Percentiles rank a stretch among this genome's conserved stretches.
Conservation (phyloP, 2,329 filamentous ascomycete genomes). For the Neonectria punicea region DNA sequence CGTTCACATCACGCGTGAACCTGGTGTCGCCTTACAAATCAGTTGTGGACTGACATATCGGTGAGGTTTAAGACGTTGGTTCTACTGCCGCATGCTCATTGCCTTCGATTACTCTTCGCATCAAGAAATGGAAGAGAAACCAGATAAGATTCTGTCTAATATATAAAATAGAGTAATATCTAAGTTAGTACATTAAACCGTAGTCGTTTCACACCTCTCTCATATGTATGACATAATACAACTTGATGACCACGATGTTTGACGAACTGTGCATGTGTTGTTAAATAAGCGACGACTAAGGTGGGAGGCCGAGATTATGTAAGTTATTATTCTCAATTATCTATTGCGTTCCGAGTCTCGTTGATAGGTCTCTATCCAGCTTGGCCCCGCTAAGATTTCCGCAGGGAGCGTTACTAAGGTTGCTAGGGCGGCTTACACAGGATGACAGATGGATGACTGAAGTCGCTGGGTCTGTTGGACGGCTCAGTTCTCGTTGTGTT, state of each 20-base stretch:
- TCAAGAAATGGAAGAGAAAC: too few relatives aligned
- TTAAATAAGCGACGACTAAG: conserved; percentile 6
- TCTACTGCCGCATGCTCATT: too few relatives aligned
- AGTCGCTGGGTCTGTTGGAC: neutral
- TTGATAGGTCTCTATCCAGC: conserved; percentile 1
- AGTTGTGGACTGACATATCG: too few relatives aligned
- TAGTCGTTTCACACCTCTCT: neutral
- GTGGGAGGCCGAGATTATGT: conserved; percentile 1
- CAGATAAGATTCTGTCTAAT: neutral
- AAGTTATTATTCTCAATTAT: neutral
- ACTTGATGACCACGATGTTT: neutral
- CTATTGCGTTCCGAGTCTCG: neutral
- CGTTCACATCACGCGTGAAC: too few relatives aligned
- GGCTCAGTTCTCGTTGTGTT: neutral
- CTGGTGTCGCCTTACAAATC: too few relatives aligned
- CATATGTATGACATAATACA: neutral
- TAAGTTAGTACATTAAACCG: neutral
- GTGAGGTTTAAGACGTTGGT: too few relatives aligned
- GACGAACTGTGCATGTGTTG: conserved; percentile 1
- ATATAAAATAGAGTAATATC: neutral
- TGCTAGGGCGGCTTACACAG: conserved; percentile 12
- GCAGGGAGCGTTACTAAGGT: conserved; percentile 12
- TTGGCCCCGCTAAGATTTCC: conserved; percentile 10
- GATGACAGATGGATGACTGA: conserved; percentile 20
- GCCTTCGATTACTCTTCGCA: too few relatives aligned